These are phyloP conservation scores for Penicillium turbatum DNA, from an alignment of 495 filamentous ascomycete species.

Conservation along the genomic window DNA sequence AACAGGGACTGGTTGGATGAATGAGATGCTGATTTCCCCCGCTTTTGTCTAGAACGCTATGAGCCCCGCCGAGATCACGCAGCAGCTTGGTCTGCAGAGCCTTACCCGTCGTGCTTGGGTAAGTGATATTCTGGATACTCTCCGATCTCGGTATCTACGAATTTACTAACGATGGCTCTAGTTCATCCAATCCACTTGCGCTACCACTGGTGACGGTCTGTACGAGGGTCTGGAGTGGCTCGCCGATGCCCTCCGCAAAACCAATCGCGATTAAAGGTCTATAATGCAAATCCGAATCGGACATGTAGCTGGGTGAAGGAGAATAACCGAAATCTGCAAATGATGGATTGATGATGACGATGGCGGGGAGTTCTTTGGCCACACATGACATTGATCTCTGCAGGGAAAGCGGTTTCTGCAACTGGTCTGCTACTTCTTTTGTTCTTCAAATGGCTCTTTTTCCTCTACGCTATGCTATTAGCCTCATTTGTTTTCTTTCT, in stretches of 20 bases:
- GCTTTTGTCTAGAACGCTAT: constrained; percentile 76
- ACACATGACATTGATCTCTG: constrained; percentile 27
- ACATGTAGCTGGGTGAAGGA: constrained; percentile 31
- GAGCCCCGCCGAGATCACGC: constrained; percentile 98
- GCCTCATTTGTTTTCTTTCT: constrained; percentile 42
- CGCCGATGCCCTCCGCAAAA: constrained; percentile 89
- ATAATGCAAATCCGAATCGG: constrained; percentile 29
- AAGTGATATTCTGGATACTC: constrained; percentile 40
- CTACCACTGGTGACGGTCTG: constrained; percentile 98
- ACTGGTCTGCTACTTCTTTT: constrained; percentile 29
- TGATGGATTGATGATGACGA: constrained; percentile 40
- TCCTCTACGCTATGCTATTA: constrained; percentile 44
- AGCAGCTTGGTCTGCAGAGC: constrained; percentile 99
- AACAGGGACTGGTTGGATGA: not conserved
- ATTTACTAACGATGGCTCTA: constrained; percentile 36
- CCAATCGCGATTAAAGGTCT: constrained; percentile 68
- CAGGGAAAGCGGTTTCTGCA: constrained; percentile 5
- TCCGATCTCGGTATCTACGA: not conserved
- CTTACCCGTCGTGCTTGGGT: constrained; percentile 98
- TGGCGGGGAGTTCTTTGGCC: constrained; percentile 36
- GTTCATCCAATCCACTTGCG: constrained; percentile 99
- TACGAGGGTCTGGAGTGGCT: constrained; percentile 99
- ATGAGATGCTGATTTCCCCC: constrained; percentile 11
- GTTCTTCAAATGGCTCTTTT: constrained; percentile 37
- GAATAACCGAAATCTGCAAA: constrained; percentile 41